These are phyloP conservation scores for Alternaria consortialis DNA, from an alignment of 2,329 filamentous ascomycete species.

Conservation along the genomic window DNA sequence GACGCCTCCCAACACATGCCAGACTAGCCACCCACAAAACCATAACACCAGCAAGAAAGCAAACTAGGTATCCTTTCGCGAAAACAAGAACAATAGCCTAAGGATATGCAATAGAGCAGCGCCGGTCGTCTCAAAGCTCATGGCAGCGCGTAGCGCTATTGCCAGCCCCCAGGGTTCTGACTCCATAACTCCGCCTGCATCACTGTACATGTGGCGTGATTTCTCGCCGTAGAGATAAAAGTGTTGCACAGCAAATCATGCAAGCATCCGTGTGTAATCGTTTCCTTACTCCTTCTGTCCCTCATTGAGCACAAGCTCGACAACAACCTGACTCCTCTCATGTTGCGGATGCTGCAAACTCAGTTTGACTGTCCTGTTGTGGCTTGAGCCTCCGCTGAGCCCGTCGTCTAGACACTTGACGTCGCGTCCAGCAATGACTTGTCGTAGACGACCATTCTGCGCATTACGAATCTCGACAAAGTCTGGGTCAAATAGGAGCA, in stretches of 20 bases:
- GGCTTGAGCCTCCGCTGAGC: slow-evolving; percentile 48
- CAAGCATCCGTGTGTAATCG: neutral
- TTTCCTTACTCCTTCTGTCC: slow-evolving; percentile 68
- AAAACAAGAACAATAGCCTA: neutral
- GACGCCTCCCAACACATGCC: neutral
- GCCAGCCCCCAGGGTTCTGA: neutral
- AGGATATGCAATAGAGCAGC: neutral
- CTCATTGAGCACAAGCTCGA: slow-evolving; percentile 93
- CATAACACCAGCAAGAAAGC: neutral
- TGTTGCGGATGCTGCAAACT: slow-evolving; percentile 93
- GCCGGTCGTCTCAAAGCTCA: neutral
- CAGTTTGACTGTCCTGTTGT: slow-evolving; percentile 84
- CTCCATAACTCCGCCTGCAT: slow-evolving; percentile 4
- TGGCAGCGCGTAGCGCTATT: neutral
- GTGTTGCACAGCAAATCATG: neutral
- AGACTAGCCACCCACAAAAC: neutral
- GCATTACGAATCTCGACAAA: slow-evolving; percentile 98
- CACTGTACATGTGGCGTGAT: neutral
- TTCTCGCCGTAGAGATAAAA: neutral
- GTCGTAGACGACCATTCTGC: slow-evolving; percentile 89
- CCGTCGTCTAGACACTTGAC: slow-evolving; percentile 87
- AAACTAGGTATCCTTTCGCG: slow-evolving; percentile 6
- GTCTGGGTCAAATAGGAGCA: slow-evolving; percentile 92
- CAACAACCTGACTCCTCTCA: slow-evolving; percentile 82
- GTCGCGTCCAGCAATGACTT: slow-evolving; percentile 92